Evolutionary conservation across 176 grass and related monocot genomes (phyloP), one percentile per base, ranked within the genome.

Genomic region (bread wheat (Triticum aestivum)): DNA sequence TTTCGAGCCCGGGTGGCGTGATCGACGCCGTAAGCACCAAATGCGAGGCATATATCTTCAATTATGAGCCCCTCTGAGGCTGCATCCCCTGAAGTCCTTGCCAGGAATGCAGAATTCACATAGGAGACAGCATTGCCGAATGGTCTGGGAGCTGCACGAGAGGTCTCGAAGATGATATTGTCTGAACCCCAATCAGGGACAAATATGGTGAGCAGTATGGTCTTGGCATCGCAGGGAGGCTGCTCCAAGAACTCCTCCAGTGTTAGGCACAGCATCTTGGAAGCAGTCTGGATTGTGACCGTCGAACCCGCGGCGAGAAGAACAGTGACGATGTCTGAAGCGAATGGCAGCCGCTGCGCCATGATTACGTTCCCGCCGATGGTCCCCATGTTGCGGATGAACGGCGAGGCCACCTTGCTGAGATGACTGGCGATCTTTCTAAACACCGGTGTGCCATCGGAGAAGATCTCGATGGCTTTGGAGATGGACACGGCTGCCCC

Each of bases 301-400:
- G 79, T 93, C 8, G 91, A 47, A 64, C 90, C 87, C 21, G 80
- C 85, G 38, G 82, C 93, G 5, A 98, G 95, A 26, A 98, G 89
- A 69, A 98, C 85, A 0, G 95, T 95, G 17, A 85, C 91, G 75
- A 98, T 85, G n/a, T 98, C 95, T 1, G 95, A 98, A 1, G 88
- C 8, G 24, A 98, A 98, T 13, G 27, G 49, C n/a, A 85, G 65
- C 39, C 95, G 77, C 63, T 98, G 95, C 21, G 93, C 87, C 95
- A 98, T 98, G 29, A 98, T 75, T 29, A 95, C 69, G 82, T 97
- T 98, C 14, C 95, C 95, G 30, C 95, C 95, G n/a, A 98, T 44
- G 24, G 91, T 98, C 51, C 89, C 95, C 9, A 82, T 98, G 87
- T 98, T 98, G 83, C 89, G 75, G 29, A 98, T 70, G 65, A 95